These are phyloP conservation scores for Panellus pusillus DNA, from an alignment of 768 basidiomycete genomes.

Conservation along the genomic window DNA sequence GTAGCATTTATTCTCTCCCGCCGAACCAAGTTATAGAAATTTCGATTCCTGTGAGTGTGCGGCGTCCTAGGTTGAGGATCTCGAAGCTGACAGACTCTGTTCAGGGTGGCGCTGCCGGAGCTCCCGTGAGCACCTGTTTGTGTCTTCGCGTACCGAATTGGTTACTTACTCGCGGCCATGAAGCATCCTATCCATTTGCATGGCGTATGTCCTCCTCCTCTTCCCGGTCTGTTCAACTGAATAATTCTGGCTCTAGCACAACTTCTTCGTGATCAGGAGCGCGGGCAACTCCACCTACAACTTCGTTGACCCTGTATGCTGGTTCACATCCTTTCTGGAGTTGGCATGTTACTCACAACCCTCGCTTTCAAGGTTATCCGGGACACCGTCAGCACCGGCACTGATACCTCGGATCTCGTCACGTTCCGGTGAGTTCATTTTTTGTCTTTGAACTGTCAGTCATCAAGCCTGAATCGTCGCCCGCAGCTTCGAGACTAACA, in stretches of 20 bases:
- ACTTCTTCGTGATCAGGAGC: slow-evolving; percentile 31
- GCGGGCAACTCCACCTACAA: slow-evolving; percentile 29
- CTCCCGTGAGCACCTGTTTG: neutral
- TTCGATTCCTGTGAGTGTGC: too few relatives aligned
- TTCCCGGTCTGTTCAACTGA: neutral
- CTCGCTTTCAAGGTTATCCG: slow-evolving; percentile 23
- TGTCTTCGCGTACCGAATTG: too few relatives aligned
- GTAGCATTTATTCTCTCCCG: too few relatives aligned
- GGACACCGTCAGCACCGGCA: slow-evolving; percentile 37
- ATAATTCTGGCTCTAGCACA: slow-evolving; percentile 20
- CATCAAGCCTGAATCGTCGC: slow-evolving; percentile 22
- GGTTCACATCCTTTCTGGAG: too few relatives aligned
- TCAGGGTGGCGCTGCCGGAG: neutral
- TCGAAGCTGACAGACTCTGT: too few relatives aligned
- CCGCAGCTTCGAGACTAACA: slow-evolving; percentile 48
- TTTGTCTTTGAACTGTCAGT: neutral
- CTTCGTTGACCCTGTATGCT: slow-evolving; percentile 40
- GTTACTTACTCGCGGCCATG: too few relatives aligned
- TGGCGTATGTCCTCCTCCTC: neutral
- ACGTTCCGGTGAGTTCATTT: neutral
- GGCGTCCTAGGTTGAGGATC: too few relatives aligned
- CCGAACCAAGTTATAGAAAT: too few relatives aligned
- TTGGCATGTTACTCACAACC: too few relatives aligned
- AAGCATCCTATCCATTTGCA: slow-evolving; percentile 5
- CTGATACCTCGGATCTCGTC: neutral